Base-by-base conservation (phyloP, 2,329 filamentous ascomycete species). In the Cladophialophora chaetospira region DNA sequence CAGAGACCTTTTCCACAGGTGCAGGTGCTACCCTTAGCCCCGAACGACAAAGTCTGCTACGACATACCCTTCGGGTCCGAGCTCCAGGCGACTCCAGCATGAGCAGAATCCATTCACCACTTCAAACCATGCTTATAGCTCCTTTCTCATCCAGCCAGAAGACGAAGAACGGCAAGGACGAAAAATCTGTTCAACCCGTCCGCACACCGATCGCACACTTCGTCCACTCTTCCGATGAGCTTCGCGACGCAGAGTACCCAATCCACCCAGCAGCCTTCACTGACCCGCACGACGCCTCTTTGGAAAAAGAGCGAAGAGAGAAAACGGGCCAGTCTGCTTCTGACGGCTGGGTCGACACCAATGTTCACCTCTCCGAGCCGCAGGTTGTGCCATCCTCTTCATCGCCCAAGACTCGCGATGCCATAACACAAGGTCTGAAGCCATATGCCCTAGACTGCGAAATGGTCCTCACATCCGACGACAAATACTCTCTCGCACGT, bases 361-460 rank as follows among this genome's bases (percentile, higher is more conserved):
- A 79, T 15, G 85, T 97, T 71, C 74, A 4, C 83, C 91, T 52
- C 85, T 96, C 57, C 13, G 9, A 38, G 6, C 47, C 58, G 3
- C 26, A 21, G 13, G 19, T 26, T 13, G n/a, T 44, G 8, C 2
- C 53, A 3, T 23, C 57, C 38, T 26, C 53, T 5, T 1, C 50
- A 3, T 5, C 44, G 26, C 26, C 42, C 5, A 9, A 52, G 42
- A 23, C 25, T 15, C 17, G n/a, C 11, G 60, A 65, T 36, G 19
- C 44, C 26, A 77, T 96, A 56, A 95, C 91, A 0, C 89, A 85
- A 26, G 94, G 92, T 31, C 84, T 91, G 61, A 82, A 87, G 33
- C 77, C 97, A 9, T 77, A 95, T 46, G 88, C 91, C 1, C 79
- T 99, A 53, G 94, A 99, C 71, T 99, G 94, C 73, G 94, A 99